A percentile compares a stretch with the other conserved stretches of the same genome.
Conservation (phyloP, 2,329 filamentous ascomycete genomes). For the Fusarium solani-melongenae region DNA sequence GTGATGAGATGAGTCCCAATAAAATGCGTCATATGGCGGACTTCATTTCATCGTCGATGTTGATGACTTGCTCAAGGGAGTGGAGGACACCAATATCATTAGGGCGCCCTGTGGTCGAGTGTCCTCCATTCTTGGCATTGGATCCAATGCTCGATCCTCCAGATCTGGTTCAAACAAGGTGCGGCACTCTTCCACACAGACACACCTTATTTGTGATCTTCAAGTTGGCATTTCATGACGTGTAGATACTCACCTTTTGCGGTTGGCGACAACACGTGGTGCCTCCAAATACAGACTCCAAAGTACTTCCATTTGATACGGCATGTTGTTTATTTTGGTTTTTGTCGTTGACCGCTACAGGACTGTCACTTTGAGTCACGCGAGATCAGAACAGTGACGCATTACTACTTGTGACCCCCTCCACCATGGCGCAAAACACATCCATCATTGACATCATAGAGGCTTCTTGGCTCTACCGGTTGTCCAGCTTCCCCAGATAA, state of each 20-base stretch:
- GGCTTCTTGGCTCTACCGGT: background rate
- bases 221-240: conserved; percentile 35
- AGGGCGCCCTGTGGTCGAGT: background rate
- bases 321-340: background rate
- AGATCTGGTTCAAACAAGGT: conserved; percentile 33
- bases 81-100: conserved; percentile 2
- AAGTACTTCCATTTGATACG: background rate
- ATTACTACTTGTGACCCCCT: background rate
- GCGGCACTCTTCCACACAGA: conserved; percentile 19
- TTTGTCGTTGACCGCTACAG: background rate
- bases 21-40: conserved; percentile 28
- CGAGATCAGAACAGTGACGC: background rate
- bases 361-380: background rate
- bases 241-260: conserved; percentile 20
- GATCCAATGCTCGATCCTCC: conserved; percentile 14
- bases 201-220: conserved; percentile 23
- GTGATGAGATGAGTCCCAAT: conserved; percentile 23
- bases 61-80: conserved; percentile 4
- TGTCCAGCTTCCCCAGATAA: background rate
- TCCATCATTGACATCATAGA: conserved; percentile 5
- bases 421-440: background rate
- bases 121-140: conserved; percentile 17
- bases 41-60: conserved; percentile 10
- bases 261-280: conserved; percentile 33
- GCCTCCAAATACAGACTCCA: background rate